Evolutionary conservation across 139 green algal genomes (phyloP).

Genomic region (Chlorella sorokiniana): DNA sequence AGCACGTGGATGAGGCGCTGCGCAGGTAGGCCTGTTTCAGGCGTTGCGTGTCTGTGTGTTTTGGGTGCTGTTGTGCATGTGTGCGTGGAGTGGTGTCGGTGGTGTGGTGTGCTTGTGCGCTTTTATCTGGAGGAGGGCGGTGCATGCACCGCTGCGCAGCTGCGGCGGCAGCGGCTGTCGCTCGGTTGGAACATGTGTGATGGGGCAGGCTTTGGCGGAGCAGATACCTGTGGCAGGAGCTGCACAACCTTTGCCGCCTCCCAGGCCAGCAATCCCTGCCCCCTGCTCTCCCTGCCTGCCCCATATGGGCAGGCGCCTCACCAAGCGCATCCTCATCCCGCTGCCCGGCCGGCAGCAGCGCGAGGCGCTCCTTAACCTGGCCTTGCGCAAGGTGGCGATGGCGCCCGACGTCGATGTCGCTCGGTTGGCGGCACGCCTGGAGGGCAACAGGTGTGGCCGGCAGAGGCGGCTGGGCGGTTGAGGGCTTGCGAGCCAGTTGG

Average conservation of each 20-base stretch:
- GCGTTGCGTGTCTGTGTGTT: too few species aligned
- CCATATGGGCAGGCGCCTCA: constrained; percentile 63
- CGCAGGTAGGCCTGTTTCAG: too few species aligned
- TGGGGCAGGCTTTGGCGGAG: too few species aligned
- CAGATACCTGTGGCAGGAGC: too few species aligned
- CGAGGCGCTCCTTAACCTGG: constrained; percentile 89
- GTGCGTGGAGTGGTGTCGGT: background rate
- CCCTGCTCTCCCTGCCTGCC: background rate
- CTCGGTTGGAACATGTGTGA: too few species aligned
- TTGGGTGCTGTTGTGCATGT: too few species aligned
- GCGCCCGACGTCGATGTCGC: constrained; percentile 73
- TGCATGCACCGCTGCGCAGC: background rate
- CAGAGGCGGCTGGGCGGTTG: background rate
- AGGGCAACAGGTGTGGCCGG: constrained; percentile 82
- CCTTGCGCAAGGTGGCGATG: constrained; percentile 70
- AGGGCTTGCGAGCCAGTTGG: background rate
- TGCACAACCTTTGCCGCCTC: too few species aligned
- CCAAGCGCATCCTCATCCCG: constrained; percentile 97
- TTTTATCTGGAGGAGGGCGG: background rate
- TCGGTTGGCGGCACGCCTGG: constrained; percentile 61
- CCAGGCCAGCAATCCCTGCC: background rate
- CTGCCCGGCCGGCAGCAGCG: constrained; percentile 78
- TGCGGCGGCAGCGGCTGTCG: too few species aligned
- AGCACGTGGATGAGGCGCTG: constrained; percentile 95
- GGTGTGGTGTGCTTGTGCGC: background rate